Evolutionary conservation across 176 grass and related monocot genomes (phyloP).

Genomic region (Metroxylon sagu): DNA sequence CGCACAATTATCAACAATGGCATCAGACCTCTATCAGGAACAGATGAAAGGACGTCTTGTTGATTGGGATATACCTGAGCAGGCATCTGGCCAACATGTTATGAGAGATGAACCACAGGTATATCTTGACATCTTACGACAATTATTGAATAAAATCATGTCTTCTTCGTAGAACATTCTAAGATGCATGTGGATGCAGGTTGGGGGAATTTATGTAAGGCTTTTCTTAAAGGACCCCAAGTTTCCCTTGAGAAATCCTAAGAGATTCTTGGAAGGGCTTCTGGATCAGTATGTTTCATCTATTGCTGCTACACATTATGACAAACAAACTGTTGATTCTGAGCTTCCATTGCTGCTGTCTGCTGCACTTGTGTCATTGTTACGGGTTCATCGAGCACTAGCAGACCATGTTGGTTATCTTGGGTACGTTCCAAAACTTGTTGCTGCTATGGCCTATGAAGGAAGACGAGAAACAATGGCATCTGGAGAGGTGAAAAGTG

Average conservation of each 20-base stretch:
- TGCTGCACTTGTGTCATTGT: slow-evolving; percentile 85
- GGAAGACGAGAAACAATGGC: slow-evolving; percentile 92
- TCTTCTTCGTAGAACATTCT: too few relatives aligned
- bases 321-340: slow-evolving; percentile 57
- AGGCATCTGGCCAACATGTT: slow-evolving; percentile 84
- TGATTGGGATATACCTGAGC: slow-evolving; percentile 99
- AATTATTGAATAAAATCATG: too few relatives aligned
- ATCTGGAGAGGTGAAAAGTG: slow-evolving; percentile 41
- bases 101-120: slow-evolving; percentile 99
- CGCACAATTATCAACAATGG: slow-evolving; percentile 89
- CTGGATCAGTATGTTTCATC: slow-evolving; percentile 97
- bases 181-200: slow-evolving; percentile 29
- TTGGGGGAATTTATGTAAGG: slow-evolving; percentile 97
- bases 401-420: slow-evolving; percentile 99
- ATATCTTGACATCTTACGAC: background rate
- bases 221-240: slow-evolving; percentile 98
- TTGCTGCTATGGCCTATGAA: slow-evolving; percentile 92
- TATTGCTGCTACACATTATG: slow-evolving; percentile 92
- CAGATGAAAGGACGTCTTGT: slow-evolving; percentile 91
- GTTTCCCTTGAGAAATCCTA: slow-evolving; percentile 97
- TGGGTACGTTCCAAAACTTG: slow-evolving; percentile 94
- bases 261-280: slow-evolving; percentile 98
- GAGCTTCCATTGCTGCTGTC: slow-evolving; percentile 94
- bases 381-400: slow-evolving; percentile 92
- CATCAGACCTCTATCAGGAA: slow-evolving; percentile 86